Base-by-base conservation (phyloP, 768 basidiomycete genomes). In the Hydnomerulius pinastri region DNA sequence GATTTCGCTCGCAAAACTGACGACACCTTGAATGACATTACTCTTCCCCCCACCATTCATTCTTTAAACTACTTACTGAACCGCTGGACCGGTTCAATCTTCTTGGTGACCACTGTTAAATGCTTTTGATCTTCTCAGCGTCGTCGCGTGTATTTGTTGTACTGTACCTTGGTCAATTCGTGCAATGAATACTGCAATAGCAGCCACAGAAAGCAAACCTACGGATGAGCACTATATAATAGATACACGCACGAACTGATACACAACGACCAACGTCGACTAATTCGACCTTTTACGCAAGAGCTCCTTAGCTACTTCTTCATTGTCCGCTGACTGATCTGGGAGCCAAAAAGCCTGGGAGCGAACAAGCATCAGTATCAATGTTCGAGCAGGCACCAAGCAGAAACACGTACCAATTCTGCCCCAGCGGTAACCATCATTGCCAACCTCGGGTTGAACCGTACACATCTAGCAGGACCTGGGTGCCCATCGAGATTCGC, bases 401-500 rank as follows among this genome's bases (percentile, higher is more conserved):
- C 21, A 55, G n/a, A n/a, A 33, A 55, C 45, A 68, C 78, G 56
- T 57, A 94, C 95, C 73, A 97, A 65, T 64, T 95, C 92, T 52
- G 81, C 76, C 15, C 92, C 92, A 23, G 90, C 92, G 10, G 82
- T 83, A 50, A 81, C 85, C 77, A 98, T 77, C 92, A 98, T 96
- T 25, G 87, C 86, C 52, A 81, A 78, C 50, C 90, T 81, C 7
- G 95, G 94, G 65, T 97, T 98, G 66, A 95, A 96, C 60, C 77
- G 82, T 2, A 97, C 90, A 51, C 91, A 93, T 63, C 97, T 76
- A 20, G 86, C 80, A 25, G 91, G 87, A 4, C 90, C 90, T 1
- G 85, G 83, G 63, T 95, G 92, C 0, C 90, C 92, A 37, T 92
- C 90, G 46, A 92, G 66, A 18, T 65, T 73, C 5, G 72, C 61